Conservation (phyloP, 2,329 filamentous ascomycete genomes). For the Grosmannia penicillata region DNA sequence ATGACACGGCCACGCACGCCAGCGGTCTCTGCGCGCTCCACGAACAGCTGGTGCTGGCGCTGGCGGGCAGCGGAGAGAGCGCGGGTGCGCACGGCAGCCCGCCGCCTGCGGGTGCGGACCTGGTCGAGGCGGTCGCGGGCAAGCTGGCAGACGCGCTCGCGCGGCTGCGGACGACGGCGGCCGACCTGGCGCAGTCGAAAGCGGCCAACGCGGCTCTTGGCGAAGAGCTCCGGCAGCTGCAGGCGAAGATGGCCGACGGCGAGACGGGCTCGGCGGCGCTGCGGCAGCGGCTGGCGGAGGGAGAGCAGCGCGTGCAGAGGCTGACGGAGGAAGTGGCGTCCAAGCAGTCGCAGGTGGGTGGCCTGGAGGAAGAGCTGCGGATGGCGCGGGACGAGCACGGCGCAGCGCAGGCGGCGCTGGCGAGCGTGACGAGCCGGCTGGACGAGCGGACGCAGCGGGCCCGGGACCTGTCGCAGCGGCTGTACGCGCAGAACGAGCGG, state of each 20-base stretch:
- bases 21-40: conserved; percentile 46
- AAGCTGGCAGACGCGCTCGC: conserved; percentile 42
- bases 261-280: conserved; percentile 72
- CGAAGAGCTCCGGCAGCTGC: conserved; percentile 37
- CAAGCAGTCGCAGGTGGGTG: conserved; percentile 60
- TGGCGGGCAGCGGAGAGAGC: background rate
- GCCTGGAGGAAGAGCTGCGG: conserved; percentile 61
- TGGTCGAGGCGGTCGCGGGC: conserved; percentile 45
- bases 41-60: conserved; percentile 41
- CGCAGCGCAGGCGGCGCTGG: conserved; percentile 34
- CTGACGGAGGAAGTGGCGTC: conserved; percentile 59
- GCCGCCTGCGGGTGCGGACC: too few species aligned
- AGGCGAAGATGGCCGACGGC: conserved; percentile 53
- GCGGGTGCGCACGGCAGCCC: too few species aligned
- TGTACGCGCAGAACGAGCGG: conserved; percentile 74
- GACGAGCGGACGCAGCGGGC: conserved; percentile 58
- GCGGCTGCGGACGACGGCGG: conserved; percentile 44
- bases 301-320: conserved; percentile 54
- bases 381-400: conserved; percentile 52
- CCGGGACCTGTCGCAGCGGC: conserved; percentile 68
- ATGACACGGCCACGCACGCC: too few species aligned
- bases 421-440: conserved; percentile 39
- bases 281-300: conserved; percentile 58
- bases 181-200: conserved; percentile 48
- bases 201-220: conserved; percentile 39